phyloP scores from a whole-genome alignment of 768 basidiomycete genomes.

The Lentinula aciculospora region DNA sequence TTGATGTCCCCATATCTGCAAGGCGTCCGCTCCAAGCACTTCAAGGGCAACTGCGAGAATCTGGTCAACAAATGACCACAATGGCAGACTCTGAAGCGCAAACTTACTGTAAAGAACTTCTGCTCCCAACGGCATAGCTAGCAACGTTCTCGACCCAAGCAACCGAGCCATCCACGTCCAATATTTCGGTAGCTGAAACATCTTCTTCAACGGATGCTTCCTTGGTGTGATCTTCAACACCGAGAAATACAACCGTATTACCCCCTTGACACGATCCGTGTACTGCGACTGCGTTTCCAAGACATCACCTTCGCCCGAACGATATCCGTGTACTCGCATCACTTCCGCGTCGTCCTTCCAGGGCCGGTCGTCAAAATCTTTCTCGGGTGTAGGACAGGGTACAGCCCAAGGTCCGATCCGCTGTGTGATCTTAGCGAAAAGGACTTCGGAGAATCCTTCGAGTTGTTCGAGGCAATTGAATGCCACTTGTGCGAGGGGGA shows the following conservation, averaged over 20 bases:
- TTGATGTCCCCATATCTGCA: constrained; percentile 67
- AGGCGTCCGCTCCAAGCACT: constrained; percentile 58
- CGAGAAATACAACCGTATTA: constrained; percentile 84
- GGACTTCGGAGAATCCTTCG: constrained; percentile 62
- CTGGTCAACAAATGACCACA: neutral
- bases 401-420: constrained; percentile 86
- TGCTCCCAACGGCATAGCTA: constrained; percentile 56
- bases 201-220: constrained; percentile 35
- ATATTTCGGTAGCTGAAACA: constrained; percentile 57
- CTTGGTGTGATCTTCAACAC: constrained; percentile 46
- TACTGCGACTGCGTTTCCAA: constrained; percentile 61
- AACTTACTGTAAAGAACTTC: constrained; percentile 64
- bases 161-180: constrained; percentile 75
- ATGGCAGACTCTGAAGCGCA: constrained; percentile 5
- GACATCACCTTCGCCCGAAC: constrained; percentile 27
- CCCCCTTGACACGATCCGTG: constrained; percentile 62
- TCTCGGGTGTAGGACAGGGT: constrained; percentile 52
- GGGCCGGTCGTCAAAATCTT: constrained; percentile 42
- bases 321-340: constrained; percentile 53
- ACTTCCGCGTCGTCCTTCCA: constrained; percentile 36
- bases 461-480: constrained; percentile 59
- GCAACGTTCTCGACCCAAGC: constrained; percentile 41
- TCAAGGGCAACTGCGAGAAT: constrained; percentile 55
- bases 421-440: constrained; percentile 84
- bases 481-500: constrained; percentile 75